Percentiles rank a stretch among this genome's conserved stretches.
These are phyloP conservation scores for Lolium perenne DNA, from an alignment of 176 grass and related monocot genomes.

Conservation along the genomic window DNA sequence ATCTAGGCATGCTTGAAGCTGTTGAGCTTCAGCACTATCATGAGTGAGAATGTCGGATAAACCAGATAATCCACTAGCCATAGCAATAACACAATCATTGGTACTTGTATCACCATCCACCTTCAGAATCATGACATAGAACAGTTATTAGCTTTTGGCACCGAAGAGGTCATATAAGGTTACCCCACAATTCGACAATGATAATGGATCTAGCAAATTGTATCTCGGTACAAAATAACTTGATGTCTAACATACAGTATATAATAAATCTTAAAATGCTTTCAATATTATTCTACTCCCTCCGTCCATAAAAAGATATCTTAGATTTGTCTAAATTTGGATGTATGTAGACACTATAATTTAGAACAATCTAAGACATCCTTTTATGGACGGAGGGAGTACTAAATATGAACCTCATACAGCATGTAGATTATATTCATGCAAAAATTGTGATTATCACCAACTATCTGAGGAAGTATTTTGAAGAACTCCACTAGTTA, in stretches of 20 bases:
- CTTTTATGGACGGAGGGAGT: not conserved
- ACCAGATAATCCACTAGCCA: conserved; percentile 93
- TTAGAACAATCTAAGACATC: too few species aligned
- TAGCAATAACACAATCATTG: conserved; percentile 95
- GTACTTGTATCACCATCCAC: conserved; percentile 99
- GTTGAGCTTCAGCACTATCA: conserved; percentile 77
- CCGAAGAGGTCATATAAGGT: conserved; percentile 21
- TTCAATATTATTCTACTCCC: not conserved
- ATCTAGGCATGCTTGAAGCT: conserved; percentile 91
- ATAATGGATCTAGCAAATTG: conserved; percentile 15
- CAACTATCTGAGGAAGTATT: conserved; percentile 25
- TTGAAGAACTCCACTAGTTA: not conserved
- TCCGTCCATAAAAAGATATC: too few species aligned
- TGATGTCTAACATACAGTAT: not conserved
- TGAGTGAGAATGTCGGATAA: conserved; percentile 61
- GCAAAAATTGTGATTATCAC: not conserved
- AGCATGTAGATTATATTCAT: not conserved
- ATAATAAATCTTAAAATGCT: not conserved
- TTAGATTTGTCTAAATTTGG: too few species aligned
- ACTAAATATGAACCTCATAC: not conserved
- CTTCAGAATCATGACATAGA: conserved; percentile 57
- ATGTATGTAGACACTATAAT: too few species aligned
- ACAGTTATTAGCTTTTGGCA: conserved; percentile 10
- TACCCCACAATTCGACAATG: not conserved
- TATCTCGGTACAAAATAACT: not conserved